A percentile compares a stretch with the other conserved stretches of the same genome.
phyloP scores from a whole-genome alignment of 306 rosid species.

The Begonia peltatifolia region DNA sequence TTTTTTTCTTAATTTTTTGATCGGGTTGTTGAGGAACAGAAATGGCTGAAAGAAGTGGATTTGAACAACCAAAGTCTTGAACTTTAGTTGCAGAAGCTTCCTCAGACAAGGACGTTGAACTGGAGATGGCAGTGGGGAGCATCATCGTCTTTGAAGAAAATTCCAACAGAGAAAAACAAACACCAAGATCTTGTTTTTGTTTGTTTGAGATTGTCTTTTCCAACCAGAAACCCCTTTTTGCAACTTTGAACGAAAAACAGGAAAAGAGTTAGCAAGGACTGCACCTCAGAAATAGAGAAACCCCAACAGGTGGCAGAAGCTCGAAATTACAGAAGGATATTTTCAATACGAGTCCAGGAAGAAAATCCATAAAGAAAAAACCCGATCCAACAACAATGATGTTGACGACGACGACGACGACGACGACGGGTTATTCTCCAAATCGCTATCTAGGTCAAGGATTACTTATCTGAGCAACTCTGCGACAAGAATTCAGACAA shows the following conservation, averaged over 20 bases:
- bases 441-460: slow-evolving; percentile 56
- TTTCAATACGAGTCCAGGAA: slow-evolving; percentile 6
- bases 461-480: slow-evolving; percentile 45
- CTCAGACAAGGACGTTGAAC: slow-evolving; percentile 59
- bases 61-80: slow-evolving; percentile 10
- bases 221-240: slow-evolving; percentile 11
- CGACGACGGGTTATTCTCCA: slow-evolving; percentile 38
- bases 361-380: slow-evolving; percentile 19
- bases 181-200: slow-evolving; percentile 23
- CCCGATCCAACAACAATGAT: slow-evolving; percentile 20
- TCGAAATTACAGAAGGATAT: not conserved
- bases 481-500: slow-evolving; percentile 15
- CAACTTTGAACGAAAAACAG: slow-evolving; percentile 9
- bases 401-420: slow-evolving; percentile 23
- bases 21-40: slow-evolving; percentile 24
- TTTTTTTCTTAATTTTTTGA: slow-evolving; percentile 54
- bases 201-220: slow-evolving; percentile 11
- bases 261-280: slow-evolving; percentile 8
- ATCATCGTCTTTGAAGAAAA: slow-evolving; percentile 36
- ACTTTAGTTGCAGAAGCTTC: slow-evolving; percentile 47
- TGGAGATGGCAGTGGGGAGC: slow-evolving; percentile 54
- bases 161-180: slow-evolving; percentile 30
- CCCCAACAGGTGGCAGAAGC: slow-evolving; percentile 21
- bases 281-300: slow-evolving; percentile 10
- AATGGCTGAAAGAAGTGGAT: slow-evolving; percentile 26